These are phyloP conservation scores for Bothriochloa decipiens DNA, from an alignment of 176 grass and related monocot genomes.

Conservation along the genomic window DNA sequence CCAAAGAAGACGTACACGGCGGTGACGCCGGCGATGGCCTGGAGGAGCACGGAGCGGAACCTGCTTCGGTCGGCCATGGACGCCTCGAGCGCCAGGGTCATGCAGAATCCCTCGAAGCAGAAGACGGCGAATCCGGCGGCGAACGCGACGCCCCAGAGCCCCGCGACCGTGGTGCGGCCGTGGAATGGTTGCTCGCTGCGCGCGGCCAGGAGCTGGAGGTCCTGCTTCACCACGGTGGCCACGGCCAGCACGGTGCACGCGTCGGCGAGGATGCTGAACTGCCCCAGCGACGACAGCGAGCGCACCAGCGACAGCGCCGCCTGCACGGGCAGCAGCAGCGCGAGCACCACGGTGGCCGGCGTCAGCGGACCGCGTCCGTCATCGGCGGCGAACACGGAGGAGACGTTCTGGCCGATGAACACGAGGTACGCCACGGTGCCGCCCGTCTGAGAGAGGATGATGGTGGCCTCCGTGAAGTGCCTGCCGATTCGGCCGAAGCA, in stretches of 20 bases:
- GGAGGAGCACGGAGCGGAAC: slow-evolving; percentile 67
- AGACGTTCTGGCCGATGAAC: slow-evolving; percentile 91
- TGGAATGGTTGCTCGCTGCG: slow-evolving; percentile 38
- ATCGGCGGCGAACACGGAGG: slow-evolving; percentile 53
- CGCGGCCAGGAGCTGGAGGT: slow-evolving; percentile 51
- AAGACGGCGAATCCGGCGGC: slow-evolving; percentile 77
- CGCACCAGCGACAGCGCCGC: slow-evolving; percentile 66
- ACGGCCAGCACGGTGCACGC: slow-evolving; percentile 77
- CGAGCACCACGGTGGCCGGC: slow-evolving; percentile 55
- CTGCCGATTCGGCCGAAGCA: slow-evolving; percentile 60
- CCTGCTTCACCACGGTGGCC: slow-evolving; percentile 77
- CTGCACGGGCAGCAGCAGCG: slow-evolving; percentile 66
- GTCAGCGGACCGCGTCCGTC: slow-evolving; percentile 4
- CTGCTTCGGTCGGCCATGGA: slow-evolving; percentile 66
- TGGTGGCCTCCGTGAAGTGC: slow-evolving; percentile 71
- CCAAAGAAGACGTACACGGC: slow-evolving; percentile 67
- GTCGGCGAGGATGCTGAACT: slow-evolving; percentile 81
- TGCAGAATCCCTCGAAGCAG: slow-evolving; percentile 93
- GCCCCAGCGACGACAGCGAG: slow-evolving; percentile 65
- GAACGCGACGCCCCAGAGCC: slow-evolving; percentile 69
- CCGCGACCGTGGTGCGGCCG: slow-evolving; percentile 51
- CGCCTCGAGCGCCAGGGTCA: slow-evolving; percentile 80
- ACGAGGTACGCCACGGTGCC: slow-evolving; percentile 85
- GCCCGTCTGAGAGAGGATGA: slow-evolving; percentile 73
- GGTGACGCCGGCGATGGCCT: slow-evolving; percentile 64